Percentiles rank a stretch among this genome's conserved stretches.
Conservation (phyloP, 164 flowering plant species). For the Nymphaea colorata region DNA sequence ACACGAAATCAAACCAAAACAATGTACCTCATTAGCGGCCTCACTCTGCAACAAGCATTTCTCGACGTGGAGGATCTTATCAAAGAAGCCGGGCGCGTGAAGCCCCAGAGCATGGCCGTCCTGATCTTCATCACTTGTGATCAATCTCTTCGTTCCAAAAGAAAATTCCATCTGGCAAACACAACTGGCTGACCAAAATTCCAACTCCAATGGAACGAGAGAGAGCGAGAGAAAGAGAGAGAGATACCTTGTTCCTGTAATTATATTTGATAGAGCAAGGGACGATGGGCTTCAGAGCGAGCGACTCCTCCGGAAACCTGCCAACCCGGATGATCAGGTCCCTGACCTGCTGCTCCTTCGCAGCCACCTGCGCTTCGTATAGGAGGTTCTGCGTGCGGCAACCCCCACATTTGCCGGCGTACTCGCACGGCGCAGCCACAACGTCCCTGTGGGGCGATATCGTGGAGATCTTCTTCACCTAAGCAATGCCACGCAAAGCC, state of each 20-base stretch:
- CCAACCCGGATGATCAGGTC: conserved; percentile 77
- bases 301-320: conserved; percentile 44
- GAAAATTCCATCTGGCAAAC: conserved; percentile 92
- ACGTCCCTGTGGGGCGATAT: conserved; percentile 58
- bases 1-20: not conserved
- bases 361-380: conserved; percentile 81
- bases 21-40: conserved; percentile 65
- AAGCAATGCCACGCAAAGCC: conserved; percentile 3
- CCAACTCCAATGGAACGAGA: not conserved
- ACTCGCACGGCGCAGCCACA: conserved; percentile 87
- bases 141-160: conserved; percentile 67
- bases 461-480: conserved; percentile 72
- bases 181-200: not conserved
- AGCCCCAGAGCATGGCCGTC: conserved; percentile 62
- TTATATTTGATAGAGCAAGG: conserved; percentile 83
- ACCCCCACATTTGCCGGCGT: conserved; percentile 88
- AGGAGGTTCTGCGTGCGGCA: conserved; percentile 80
- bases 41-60: conserved; percentile 90
- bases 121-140: conserved; percentile 30
- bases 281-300: conserved; percentile 68
- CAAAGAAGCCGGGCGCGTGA: conserved; percentile 96
- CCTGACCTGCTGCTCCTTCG: conserved; percentile 76
- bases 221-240: not conserved
- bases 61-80: conserved; percentile 71
- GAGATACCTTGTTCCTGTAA: conserved; percentile 84